Conservation (phyloP, 192 early-diverging fungal genomes). For the Rhizoclosmatium sp. region DNA sequence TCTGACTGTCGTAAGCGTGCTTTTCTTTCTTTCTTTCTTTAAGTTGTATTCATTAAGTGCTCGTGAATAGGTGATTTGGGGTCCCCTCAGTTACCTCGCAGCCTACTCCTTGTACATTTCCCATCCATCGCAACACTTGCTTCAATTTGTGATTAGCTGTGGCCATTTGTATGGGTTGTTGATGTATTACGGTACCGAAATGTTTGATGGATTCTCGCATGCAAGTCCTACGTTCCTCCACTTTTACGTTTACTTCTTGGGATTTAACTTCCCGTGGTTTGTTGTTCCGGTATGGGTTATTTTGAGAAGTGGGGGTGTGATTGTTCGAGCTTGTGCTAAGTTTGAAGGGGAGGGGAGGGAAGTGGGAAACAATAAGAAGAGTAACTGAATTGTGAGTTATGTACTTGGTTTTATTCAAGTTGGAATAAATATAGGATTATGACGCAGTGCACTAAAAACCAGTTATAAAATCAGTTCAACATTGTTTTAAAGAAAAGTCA, state of each 20-base stretch:
- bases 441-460: too few relatives aligned
- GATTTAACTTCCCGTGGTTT: constrained; percentile 88
- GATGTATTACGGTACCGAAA: constrained; percentile 79
- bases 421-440: too few relatives aligned
- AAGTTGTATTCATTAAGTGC: too few relatives aligned
- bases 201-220: constrained; percentile 62
- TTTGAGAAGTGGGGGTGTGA: constrained; percentile 35
- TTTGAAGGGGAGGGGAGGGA: background rate
- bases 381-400: too few relatives aligned
- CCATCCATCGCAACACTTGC: constrained; percentile 52
- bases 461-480: too few relatives aligned
- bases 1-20: constrained; percentile 76
- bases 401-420: too few relatives aligned
- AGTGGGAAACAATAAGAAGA: background rate
- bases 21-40: background rate
- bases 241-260: constrained; percentile 90
- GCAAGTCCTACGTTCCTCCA: constrained; percentile 80
- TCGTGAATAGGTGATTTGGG: constrained; percentile 52
- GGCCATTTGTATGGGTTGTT: constrained; percentile 84
- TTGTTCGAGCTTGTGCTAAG: constrained; percentile 29
- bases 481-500: too few relatives aligned
- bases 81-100: constrained; percentile 44
- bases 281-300: constrained; percentile 69
- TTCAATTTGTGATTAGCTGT: constrained; percentile 61
- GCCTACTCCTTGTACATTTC: constrained; percentile 44